Conservation (phyloP, 768 basidiomycete species). For the Naganishia kalamii region DNA sequence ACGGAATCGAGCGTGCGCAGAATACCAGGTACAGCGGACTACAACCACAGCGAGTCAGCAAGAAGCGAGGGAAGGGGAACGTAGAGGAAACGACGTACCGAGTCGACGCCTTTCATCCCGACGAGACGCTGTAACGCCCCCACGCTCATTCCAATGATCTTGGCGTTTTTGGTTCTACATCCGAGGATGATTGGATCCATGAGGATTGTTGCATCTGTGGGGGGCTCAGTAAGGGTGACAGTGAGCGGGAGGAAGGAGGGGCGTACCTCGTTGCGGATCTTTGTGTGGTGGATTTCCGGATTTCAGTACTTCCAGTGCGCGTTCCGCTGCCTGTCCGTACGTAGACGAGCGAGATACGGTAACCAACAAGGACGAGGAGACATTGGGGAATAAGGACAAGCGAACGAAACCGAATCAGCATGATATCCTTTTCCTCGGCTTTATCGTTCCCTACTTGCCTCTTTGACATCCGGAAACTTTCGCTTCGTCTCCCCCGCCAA, state of each 20-base stretch:
- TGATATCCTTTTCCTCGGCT: not conserved
- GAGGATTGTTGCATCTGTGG: constrained; percentile 64
- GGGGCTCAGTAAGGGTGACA: constrained; percentile 44
- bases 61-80: not conserved
- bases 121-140: constrained; percentile 87
- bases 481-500: constrained; percentile 80
- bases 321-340: constrained; percentile 32
- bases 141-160: constrained; percentile 86
- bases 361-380: not conserved
- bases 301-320: constrained; percentile 36
- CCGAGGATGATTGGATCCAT: constrained; percentile 87
- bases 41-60: constrained; percentile 28
- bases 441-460: constrained; percentile 52
- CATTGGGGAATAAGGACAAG: not conserved
- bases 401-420: not conserved
- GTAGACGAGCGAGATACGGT: not conserved
- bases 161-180: constrained; percentile 83
- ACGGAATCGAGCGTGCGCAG: constrained; percentile 79
- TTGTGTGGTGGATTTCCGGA: not conserved
- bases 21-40: constrained; percentile 69
- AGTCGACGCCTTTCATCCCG: constrained; percentile 68
- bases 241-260: not conserved
- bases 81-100: constrained; percentile 28
- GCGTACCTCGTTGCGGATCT: not conserved
- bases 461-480: constrained; percentile 86